phyloP scores from a whole-genome alignment of 768 basidiomycete genomes.

The Pleurotus platypus region DNA sequence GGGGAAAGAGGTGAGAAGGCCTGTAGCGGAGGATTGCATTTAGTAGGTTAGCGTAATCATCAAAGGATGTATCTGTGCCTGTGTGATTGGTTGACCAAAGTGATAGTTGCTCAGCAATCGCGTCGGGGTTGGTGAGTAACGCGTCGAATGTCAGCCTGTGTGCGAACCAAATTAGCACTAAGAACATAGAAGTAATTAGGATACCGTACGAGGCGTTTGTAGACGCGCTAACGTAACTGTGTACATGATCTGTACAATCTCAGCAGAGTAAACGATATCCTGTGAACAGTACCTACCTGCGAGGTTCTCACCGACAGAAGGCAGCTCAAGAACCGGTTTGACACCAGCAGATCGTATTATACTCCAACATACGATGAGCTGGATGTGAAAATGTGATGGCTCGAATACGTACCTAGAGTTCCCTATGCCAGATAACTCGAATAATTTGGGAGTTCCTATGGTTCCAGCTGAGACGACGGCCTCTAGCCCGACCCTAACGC shows the following conservation, averaged over 20 bases:
- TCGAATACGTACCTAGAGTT: slow-evolving; percentile 22
- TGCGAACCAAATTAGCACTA: too few relatives aligned
- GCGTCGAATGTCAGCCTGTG: slow-evolving; percentile 24
- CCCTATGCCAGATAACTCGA: slow-evolving; percentile 29
- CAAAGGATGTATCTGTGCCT: slow-evolving; percentile 12
- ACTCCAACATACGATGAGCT: slow-evolving; percentile 8
- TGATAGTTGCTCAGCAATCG: slow-evolving; percentile 18
- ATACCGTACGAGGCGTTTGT: slow-evolving; percentile 24
- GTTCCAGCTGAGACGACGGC: slow-evolving; percentile 44
- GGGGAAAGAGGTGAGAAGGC: slow-evolving; percentile 25
- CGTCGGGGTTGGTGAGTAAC: slow-evolving; percentile 18
- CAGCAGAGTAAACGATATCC: not conserved
- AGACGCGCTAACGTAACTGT: slow-evolving; percentile 29
- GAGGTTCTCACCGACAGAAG: slow-evolving; percentile 46
- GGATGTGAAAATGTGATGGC: too few relatives aligned
- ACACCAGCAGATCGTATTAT: slow-evolving; percentile 44
- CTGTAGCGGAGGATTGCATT: slow-evolving; percentile 9
- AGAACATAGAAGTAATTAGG: not conserved
- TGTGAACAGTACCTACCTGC: slow-evolving; percentile 17
- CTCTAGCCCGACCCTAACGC: too few relatives aligned
- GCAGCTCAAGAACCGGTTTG: slow-evolving; percentile 34
- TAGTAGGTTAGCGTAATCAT: not conserved
- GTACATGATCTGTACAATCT: slow-evolving; percentile 23
- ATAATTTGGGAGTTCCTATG: slow-evolving; percentile 36
- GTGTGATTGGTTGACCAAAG: slow-evolving; percentile 27